Evolutionary conservation across 441 rosid species (phyloP).

Genomic region (Cnidoscolus chayamansa): DNA sequence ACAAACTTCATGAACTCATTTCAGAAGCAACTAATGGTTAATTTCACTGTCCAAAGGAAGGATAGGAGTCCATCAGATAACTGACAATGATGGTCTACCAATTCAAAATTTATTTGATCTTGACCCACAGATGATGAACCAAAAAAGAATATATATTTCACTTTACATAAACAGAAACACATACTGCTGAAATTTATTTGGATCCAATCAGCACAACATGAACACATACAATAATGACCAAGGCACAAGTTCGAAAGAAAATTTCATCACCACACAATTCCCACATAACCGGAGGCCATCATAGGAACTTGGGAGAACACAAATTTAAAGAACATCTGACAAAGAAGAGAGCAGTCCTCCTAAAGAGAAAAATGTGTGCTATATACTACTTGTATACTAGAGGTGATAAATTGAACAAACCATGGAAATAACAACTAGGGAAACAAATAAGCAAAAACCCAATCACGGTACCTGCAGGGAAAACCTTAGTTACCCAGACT

Average conservation of each 20-base stretch:
- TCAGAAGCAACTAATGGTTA: neutral
- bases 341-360: slow-evolving; percentile 1
- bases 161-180: neutral
- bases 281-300: neutral
- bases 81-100: neutral
- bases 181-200: neutral
- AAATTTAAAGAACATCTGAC: neutral
- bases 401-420: neutral
- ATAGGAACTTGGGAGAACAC: neutral
- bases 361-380: neutral
- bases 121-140: neutral
- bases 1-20: neutral
- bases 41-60: neutral
- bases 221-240: neutral
- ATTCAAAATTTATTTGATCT: neutral
- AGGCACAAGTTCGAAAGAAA: neutral
- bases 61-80: neutral
- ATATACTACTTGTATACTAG: neutral
- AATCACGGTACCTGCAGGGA: neutral
- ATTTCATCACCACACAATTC: neutral
- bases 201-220: neutral
- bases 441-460: neutral
- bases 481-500: slow-evolving; percentile 3
- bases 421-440: neutral
- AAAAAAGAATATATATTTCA: neutral